A percentile compares a stretch with the other conserved stretches of the same genome.
These are phyloP conservation scores for Amanita thiersii DNA, from an alignment of 768 basidiomycete species.

Conservation along the genomic window DNA sequence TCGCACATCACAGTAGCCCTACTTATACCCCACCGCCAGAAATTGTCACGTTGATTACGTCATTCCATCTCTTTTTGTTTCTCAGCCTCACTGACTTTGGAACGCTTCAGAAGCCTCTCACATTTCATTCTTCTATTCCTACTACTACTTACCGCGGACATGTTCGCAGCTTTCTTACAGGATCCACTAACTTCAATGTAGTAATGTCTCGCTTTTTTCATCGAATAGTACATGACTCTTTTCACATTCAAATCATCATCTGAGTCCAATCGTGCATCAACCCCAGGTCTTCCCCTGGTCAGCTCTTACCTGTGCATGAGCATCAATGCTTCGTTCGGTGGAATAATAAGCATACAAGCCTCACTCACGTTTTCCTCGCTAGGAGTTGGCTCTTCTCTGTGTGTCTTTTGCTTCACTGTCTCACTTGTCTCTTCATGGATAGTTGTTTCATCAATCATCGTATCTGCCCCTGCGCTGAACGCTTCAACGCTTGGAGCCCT, in stretches of 20 bases:
- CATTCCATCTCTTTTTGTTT: slow-evolving; percentile 1
- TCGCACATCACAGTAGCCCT: slow-evolving; percentile 2
- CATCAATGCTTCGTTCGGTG: too few species aligned
- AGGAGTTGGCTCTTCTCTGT: slow-evolving; percentile 1
- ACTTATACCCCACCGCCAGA: background rate
- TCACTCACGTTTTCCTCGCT: slow-evolving; percentile 7
- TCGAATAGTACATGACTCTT: slow-evolving; percentile 1
- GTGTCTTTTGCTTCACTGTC: background rate
- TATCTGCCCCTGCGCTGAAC: slow-evolving; percentile 4
- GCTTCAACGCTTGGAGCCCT: slow-evolving; percentile 2
- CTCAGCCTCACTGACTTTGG: too few species aligned
- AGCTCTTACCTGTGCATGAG: slow-evolving; percentile 5
- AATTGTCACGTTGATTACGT: background rate
- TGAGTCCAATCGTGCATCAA: background rate
- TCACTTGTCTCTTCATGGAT: slow-evolving; percentile 1
- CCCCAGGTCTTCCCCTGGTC: slow-evolving; percentile 7
- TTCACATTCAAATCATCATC: background rate
- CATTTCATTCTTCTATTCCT: too few species aligned
- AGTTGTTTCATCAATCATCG: background rate
- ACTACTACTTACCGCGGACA: too few species aligned
- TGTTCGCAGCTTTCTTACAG: too few species aligned
- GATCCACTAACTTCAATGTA: background rate
- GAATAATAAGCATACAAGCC: background rate
- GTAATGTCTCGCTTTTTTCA: background rate
- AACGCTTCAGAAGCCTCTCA: too few species aligned